Evolutionary conservation across 2,329 filamentous ascomycete genomes (phyloP), one percentile per base, ranked within the genome.

Genomic region (Aspergillus terreus): DNA sequence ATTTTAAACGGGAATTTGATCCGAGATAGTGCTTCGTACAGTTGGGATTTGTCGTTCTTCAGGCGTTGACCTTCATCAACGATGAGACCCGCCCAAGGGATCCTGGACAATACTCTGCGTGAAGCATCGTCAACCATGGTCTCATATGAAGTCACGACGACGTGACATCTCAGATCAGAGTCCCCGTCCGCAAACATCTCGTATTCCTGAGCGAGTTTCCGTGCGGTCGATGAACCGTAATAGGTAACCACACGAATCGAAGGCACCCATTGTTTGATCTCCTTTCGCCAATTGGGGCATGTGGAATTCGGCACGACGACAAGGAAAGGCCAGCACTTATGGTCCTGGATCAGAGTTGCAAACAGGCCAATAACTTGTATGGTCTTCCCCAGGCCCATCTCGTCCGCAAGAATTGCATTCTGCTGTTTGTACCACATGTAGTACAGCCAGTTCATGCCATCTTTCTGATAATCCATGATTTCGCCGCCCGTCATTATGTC

Each of bases 351-450:
- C 35, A 97, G 73, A 0, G 86, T 85, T 1, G 88, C 84, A 54
- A 97, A 80, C 56, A 96, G 82, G 2, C 86, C 83, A 54, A 97
- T 88, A 47, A 96, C 85, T 67, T 99, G 94, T 30, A 99, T 90
- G 0, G 94, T 99, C 75, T 99, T 99, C 30, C 94, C 94, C 2
- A 99, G 82, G 38, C 94, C 94, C 94, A 99, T 99, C 67, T 99
- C 94, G 65, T 99, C 94, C 0, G 94, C 94, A 6, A 97, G 81
- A 52, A 97, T 92, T 25, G 91, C 88, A 63, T 94, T 97, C 64
- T 88, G 85, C 59, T 85, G 80, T 46, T 82, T 78, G 62, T 91
- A 88, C 78, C 90, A 97, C 65, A 94, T 94, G 68, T 88, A 92
- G 53, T 96, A 86, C 2, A 99, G 81, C 92, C 94, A 99, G 63